These are phyloP conservation scores for Trichoderma polysporum DNA, from an alignment of 2,329 filamentous ascomycete genomes.

Conservation along the genomic window DNA sequence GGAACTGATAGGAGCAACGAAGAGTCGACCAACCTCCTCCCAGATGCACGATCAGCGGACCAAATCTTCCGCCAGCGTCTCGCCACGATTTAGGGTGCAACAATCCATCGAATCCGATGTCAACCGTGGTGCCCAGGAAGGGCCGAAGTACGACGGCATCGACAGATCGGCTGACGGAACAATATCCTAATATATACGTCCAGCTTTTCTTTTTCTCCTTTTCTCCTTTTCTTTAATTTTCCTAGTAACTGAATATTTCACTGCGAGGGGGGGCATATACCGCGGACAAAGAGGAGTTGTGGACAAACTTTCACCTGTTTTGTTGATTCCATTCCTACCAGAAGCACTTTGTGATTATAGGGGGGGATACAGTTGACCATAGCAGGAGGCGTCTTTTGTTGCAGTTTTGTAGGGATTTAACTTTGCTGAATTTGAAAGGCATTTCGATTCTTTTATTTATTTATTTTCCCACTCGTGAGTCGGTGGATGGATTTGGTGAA, in stretches of 20 bases:
- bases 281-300: neutral
- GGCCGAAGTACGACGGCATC: slow-evolving; percentile 35
- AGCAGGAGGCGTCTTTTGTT: neutral
- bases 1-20: slow-evolving; percentile 4
- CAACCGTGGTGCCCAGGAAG: neutral
- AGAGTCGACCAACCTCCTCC: neutral
- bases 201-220: neutral
- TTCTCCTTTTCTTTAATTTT: neutral
- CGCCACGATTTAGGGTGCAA: neutral
- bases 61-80: neutral
- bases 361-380: neutral
- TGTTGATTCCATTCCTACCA: neutral
- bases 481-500: neutral
- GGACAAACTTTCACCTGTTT: neutral
- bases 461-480: neutral
- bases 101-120: slow-evolving; percentile 27
- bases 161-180: slow-evolving; percentile 27
- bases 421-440: neutral
- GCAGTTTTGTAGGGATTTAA: neutral
- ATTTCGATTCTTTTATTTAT: neutral
- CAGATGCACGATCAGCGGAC: neutral
- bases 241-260: neutral
- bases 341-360: neutral
- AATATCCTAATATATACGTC: neutral
- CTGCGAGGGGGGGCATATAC: neutral